Conservation (phyloP, 495 filamentous ascomycete genomes). For the Penicillium paxilli region DNA sequence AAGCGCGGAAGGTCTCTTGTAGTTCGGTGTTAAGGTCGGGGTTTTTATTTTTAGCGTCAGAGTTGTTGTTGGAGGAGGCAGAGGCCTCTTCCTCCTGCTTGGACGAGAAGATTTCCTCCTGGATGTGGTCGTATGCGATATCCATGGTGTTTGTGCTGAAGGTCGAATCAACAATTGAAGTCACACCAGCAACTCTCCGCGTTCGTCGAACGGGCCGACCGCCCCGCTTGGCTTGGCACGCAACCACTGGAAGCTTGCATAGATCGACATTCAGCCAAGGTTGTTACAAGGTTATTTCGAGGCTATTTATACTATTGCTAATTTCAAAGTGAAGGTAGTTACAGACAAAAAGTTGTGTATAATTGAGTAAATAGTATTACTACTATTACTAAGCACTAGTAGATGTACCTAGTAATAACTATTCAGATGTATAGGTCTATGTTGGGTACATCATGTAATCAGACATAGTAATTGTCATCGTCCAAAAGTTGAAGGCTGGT, state of each 20-base stretch:
- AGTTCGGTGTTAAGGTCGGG: constrained; percentile 80
- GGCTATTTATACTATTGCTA: no score
- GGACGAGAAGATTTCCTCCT: constrained; percentile 73
- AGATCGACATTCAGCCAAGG: no score
- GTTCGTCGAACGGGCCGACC: constrained; percentile 28
- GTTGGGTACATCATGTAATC: no score
- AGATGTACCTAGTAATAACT: no score
- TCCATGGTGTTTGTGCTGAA: constrained; percentile 69
- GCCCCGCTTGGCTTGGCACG: constrained; percentile 22
- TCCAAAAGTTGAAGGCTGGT: no score
- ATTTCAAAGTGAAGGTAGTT: no score
- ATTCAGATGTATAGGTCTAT: no score
- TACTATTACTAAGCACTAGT: no score
- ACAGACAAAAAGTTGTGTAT: no score
- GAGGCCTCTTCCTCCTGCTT: constrained; percentile 46
- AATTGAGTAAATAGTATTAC: no score
- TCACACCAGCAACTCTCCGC: constrained; percentile 19
- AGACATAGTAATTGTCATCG: no score
- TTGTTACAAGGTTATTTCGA: no score
- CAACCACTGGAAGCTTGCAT: background rate
- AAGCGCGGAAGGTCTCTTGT: constrained; percentile 91
- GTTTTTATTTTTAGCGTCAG: constrained; percentile 40
- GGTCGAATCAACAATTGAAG: constrained; percentile 16
- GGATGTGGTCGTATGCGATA: constrained; percentile 95
- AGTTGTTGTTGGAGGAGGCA: background rate